Evolutionary conservation across 2,329 filamentous ascomycete species (phyloP).

Genomic region (Didymella segeticola): DNA sequence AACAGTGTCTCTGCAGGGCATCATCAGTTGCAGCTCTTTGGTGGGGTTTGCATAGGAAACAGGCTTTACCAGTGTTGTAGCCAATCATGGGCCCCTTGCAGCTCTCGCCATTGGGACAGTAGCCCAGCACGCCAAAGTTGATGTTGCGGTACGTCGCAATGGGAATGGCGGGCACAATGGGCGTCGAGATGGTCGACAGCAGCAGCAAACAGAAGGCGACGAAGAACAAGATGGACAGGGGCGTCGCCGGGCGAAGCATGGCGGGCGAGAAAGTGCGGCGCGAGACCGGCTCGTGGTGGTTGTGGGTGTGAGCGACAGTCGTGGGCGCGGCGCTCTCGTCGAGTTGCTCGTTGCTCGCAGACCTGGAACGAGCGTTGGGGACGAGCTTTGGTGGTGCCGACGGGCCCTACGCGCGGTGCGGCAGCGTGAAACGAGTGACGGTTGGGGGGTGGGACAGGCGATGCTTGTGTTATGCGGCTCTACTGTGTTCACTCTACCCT

Average conservation of each 20-base stretch:
- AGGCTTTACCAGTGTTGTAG: constrained; percentile 81
- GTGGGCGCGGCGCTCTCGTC: constrained; percentile 16
- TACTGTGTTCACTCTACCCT: too few species aligned
- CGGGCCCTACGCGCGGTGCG: constrained; percentile 32
- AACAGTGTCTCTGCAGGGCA: constrained; percentile 55
- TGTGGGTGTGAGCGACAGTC: constrained; percentile 22
- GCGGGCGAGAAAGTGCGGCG: constrained; percentile 51
- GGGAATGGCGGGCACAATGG: constrained; percentile 84
- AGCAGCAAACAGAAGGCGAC: constrained; percentile 84
- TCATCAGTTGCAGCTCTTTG: constrained; percentile 20
- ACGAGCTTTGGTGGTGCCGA: constrained; percentile 28
- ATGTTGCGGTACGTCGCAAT: constrained; percentile 78
- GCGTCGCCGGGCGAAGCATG: constrained; percentile 92
- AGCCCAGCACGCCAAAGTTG: constrained; percentile 92
- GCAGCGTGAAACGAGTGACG: constrained; percentile 41
- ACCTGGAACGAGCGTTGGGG: constrained; percentile 6
- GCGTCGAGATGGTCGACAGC: constrained; percentile 87
- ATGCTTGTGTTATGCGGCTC: constrained; percentile 33
- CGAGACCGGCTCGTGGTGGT: constrained; percentile 35
- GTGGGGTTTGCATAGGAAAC: constrained; percentile 3
- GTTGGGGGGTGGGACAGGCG: constrained; percentile 30
- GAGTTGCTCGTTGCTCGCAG: constrained; percentile 4
- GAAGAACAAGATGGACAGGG: constrained; percentile 83
- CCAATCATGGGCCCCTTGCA: constrained; percentile 82
- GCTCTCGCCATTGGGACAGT: constrained; percentile 65